phyloP scores from a whole-genome alignment of 108 stramenopile genomes.

The Skeletonema marinoi region DNA sequence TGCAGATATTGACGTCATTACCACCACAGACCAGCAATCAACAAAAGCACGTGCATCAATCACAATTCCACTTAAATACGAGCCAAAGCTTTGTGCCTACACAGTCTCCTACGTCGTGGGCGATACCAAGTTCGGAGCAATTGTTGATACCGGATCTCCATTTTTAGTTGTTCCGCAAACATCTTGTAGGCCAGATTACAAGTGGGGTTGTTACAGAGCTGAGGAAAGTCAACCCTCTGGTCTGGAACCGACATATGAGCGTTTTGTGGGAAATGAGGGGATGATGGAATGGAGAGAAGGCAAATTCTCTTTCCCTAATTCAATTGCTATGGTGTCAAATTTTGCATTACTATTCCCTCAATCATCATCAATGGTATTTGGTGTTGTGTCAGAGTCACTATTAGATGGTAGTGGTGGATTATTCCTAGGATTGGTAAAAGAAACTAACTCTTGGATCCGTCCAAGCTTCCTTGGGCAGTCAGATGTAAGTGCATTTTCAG shows the following conservation, averaged over 20 bases:
- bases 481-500: conserved; percentile 31
- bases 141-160: conserved; percentile 40
- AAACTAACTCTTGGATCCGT: conserved; percentile 43
- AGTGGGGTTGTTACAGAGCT: conserved; percentile 37
- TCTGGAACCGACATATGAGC: conserved; percentile 24
- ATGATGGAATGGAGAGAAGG: conserved; percentile 44
- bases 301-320: conserved; percentile 7
- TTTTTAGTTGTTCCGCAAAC: conserved; percentile 39
- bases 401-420: conserved; percentile 49
- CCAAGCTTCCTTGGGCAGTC: conserved; percentile 52
- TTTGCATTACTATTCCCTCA: conserved; percentile 16
- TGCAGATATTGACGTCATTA: not conserved
- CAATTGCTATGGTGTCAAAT: not conserved
- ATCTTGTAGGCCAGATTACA: conserved; percentile 26
- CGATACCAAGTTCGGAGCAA: conserved; percentile 32
- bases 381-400: conserved; percentile 39
- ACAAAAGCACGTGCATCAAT: not conserved
- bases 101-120: conserved; percentile 30
- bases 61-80: conserved; percentile 29
- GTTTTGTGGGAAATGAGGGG: conserved; percentile 46
- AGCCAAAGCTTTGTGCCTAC: conserved; percentile 30
- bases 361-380: conserved; percentile 39
- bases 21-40: not conserved
- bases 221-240: conserved; percentile 17
- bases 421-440: conserved; percentile 47